Base-by-base conservation (phyloP, 306 rosid genomes). In the Abrus pulchellus region DNA sequence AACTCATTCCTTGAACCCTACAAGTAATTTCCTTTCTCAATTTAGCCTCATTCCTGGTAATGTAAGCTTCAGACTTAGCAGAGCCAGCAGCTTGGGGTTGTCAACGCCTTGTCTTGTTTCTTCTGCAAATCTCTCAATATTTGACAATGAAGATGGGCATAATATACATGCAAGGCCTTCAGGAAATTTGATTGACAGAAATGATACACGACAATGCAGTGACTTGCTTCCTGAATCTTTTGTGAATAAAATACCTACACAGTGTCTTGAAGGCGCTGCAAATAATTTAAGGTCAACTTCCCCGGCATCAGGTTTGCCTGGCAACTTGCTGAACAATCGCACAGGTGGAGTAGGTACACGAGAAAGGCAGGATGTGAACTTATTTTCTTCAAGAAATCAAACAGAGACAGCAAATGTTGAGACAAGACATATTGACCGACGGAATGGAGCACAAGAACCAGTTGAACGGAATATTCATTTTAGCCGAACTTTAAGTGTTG, bases 401-500 rank as follows among this genome's bases (percentile, higher is more conserved):
- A 41, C 85, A n/a, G 91, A 83, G 61, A 73, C 80, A 50, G 96
- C 83, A 64, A 86, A 65, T 78, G 75, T 29, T 66, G 90, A 88
- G 77, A 77, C 85, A 29, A 87, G 96, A 85, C 81, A 75, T 72
- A 64, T 67, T 59, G 92, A 86, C 63, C 77, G 86, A 52, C 84
- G 68, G 33, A 78, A 73, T 78, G 94, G 89, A 69, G 69, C 84
- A 82, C 87, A 84, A 74, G 97, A 91, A 83, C 92, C 93, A 45
- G 87, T 84, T 70, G 98, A 93, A 12, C 85, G 82, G 54, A 93
- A 91, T 85, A 89, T 90, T 81, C 93, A 79, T 73, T 91, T 91
- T 82, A 93, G 94, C 82, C 86, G 97, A 76, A 91, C 98, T 33
- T 75, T 93, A 14, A 93, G 98, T 79, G 98, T 93, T 76, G 98